Conservation (phyloP, 768 basidiomycete genomes). For the Termitomyces sp. region DNA sequence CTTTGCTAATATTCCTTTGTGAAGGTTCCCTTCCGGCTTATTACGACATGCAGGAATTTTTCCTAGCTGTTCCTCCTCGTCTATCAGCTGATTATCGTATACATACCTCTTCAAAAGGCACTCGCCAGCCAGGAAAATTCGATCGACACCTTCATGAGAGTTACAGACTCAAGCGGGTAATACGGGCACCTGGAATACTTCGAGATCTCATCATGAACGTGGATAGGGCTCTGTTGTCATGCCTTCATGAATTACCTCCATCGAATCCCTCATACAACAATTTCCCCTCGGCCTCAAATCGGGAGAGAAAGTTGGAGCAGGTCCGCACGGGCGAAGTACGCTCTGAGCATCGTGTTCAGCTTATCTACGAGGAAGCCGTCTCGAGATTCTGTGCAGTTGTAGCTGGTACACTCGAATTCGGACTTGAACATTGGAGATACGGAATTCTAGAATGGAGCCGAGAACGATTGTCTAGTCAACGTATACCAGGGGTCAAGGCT, state of each 20-base stretch:
- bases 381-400: background rate
- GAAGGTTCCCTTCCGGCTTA: background rate
- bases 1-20: background rate
- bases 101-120: background rate
- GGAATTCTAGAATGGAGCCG: background rate
- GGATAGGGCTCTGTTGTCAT: background rate
- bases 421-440: background rate
- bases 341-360: background rate
- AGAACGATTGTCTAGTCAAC: no score
- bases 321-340: background rate
- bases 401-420: background rate
- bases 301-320: background rate
- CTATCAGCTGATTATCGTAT: background rate
- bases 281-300: background rate
- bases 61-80: background rate
- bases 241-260: background rate
- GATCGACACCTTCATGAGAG: background rate
- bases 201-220: background rate
- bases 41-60: background rate
- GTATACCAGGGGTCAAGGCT: no score
- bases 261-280: background rate
- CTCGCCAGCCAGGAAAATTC: background rate
- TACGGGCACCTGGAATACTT: background rate
- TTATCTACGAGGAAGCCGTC: background rate
- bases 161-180: background rate